Conservation (phyloP, 2,329 filamentous ascomycete species). For the Colletotrichum noveboracense region DNA sequence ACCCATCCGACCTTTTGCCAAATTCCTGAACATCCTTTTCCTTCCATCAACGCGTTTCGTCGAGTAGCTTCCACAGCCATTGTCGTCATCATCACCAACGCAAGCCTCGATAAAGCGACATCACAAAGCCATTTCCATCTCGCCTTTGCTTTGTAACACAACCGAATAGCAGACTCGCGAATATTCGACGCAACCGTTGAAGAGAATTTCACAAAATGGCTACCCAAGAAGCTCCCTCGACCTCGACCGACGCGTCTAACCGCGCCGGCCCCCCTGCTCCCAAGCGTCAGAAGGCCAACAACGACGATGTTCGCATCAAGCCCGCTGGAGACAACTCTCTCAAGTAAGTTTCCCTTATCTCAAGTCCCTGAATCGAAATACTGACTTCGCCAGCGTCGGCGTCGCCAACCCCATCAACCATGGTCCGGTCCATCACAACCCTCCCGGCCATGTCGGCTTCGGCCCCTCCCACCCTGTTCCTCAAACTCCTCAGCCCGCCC, state of each 20-base stretch:
- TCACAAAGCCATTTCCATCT: not conserved
- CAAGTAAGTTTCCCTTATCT: rapidly evolving
- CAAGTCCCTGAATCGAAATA: rapidly evolving
- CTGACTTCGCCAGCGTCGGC: not conserved
- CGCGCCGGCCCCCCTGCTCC: not conserved
- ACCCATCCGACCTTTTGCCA: not conserved
- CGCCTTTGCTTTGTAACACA: not conserved
- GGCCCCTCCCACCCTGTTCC: not conserved
- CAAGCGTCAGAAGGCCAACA: not conserved
- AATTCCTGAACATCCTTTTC: not conserved
- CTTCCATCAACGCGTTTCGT: not conserved
- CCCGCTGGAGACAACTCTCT: not conserved
- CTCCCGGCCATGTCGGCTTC: not conserved
- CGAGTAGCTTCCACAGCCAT: not conserved
- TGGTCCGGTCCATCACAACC: not conserved
- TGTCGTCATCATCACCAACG: not conserved
- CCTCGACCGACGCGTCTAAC: not conserved
- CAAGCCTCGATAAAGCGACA: not conserved
- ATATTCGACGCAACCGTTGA: not conserved
- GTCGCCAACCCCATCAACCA: not conserved
- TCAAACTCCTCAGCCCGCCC: not conserved
- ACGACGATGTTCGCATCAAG: not conserved
- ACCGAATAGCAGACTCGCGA: not conserved
- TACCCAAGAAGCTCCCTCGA: not conserved
- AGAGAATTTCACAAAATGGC: not conserved